Percentiles rank a stretch among this genome's conserved stretches.
These are phyloP conservation scores for Coemansia sp. DNA, from an alignment of 192 early-diverging fungal species.

Conservation along the genomic window DNA sequence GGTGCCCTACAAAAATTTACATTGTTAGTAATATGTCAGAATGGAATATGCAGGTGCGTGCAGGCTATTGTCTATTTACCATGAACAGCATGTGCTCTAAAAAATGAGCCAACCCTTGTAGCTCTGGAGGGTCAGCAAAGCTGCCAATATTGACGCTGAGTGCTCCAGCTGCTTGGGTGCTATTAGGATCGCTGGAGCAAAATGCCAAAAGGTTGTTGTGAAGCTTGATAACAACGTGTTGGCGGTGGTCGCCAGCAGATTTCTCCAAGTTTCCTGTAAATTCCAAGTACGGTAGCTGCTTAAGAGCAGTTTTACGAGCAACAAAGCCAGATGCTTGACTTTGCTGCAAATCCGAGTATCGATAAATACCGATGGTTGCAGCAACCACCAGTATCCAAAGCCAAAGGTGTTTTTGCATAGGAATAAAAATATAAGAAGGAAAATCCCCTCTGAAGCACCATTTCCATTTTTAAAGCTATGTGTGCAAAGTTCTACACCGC, in stretches of 20 bases:
- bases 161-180: constrained; percentile 54
- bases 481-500: too few relatives aligned
- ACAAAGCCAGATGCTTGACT: neutral
- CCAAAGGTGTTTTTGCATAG: too few relatives aligned
- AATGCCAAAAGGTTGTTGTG: constrained; percentile 60
- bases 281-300: constrained; percentile 21
- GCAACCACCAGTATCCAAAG: too few relatives aligned
- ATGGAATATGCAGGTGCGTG: neutral
- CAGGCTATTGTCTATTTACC: constrained; percentile 11
- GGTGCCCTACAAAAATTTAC: constrained; percentile 45
- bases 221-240: constrained; percentile 57
- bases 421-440: too few relatives aligned
- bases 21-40: neutral
- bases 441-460: too few relatives aligned
- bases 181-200: constrained; percentile 56
- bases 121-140: constrained; percentile 55
- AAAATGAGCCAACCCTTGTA: constrained; percentile 68
- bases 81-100: constrained; percentile 72
- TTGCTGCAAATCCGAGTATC: constrained; percentile 4
- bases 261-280: constrained; percentile 38
- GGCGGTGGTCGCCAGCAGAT: constrained; percentile 57
- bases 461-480: too few relatives aligned
- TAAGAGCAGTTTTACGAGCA: too few relatives aligned
- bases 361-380: neutral
- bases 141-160: constrained; percentile 63